Conservation (phyloP, 257 asterid genomes). For the Solanum ossicruentum region DNA sequence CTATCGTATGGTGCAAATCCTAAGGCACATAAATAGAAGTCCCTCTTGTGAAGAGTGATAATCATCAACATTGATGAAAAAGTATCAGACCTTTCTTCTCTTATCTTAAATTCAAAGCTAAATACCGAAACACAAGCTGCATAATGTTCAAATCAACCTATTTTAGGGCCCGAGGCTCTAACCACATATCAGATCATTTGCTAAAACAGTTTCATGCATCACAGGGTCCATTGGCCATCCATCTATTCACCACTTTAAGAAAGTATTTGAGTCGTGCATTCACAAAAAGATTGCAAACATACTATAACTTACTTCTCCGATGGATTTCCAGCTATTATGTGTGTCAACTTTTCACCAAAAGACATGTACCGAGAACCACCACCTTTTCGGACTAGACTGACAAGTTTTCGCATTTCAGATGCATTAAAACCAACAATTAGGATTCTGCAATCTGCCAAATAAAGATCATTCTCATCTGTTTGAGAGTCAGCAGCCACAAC, state of each 20-base stretch:
- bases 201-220: not conserved
- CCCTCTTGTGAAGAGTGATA: not conserved
- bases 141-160: not conserved
- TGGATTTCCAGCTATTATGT: conserved; percentile 79
- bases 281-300: not conserved
- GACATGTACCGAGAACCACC: conserved; percentile 97
- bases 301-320: conserved; percentile 53
- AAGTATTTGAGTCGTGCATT: not conserved
- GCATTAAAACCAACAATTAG: conserved; percentile 75
- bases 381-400: conserved; percentile 81
- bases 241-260: not conserved
- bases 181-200: not conserved
- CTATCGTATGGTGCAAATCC: not conserved
- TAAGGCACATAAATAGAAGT: not conserved
- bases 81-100: not conserved
- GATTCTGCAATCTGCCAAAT: conserved; percentile 89
- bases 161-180: not conserved
- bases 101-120: not conserved
- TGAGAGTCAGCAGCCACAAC: conserved; percentile 78
- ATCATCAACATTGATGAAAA: not conserved
- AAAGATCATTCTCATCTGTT: conserved; percentile 69
- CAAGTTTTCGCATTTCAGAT: conserved; percentile 70
- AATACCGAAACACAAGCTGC: not conserved
- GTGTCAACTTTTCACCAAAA: conserved; percentile 71
- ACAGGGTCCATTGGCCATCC: not conserved